These are phyloP conservation scores for Albifimbria verrucaria DNA, from an alignment of 2,329 filamentous ascomycete species.

Conservation along the genomic window DNA sequence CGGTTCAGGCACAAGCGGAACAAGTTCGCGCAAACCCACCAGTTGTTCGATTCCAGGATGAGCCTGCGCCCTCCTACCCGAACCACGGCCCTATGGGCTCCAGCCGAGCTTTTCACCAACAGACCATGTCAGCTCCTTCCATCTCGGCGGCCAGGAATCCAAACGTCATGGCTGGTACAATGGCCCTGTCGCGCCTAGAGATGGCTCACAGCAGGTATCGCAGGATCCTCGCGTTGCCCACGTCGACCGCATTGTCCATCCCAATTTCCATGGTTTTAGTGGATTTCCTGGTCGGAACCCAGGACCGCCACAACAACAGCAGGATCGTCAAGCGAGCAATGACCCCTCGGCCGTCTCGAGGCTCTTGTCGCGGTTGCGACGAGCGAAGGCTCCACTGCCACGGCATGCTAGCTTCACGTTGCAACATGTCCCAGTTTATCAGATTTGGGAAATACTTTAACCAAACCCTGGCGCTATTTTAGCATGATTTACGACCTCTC, in stretches of 20 bases:
- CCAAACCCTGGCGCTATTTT: not conserved
- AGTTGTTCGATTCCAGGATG: constrained; percentile 53
- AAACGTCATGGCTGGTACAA: constrained; percentile 75
- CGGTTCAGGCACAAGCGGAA: constrained; percentile 53
- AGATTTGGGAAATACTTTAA: not conserved
- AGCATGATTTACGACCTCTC: not conserved
- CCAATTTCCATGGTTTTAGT: constrained; percentile 50
- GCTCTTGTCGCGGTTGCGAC: constrained; percentile 43
- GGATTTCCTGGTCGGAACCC: constrained; percentile 43
- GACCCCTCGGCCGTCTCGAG: constrained; percentile 36
- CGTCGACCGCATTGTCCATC: constrained; percentile 56
- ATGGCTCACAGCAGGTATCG: constrained; percentile 23
- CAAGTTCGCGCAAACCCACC: constrained; percentile 43
- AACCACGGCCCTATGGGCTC: constrained; percentile 22
- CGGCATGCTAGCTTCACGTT: constrained; percentile 29
- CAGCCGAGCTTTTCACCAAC: constrained; percentile 43
- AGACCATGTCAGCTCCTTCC: constrained; percentile 58
- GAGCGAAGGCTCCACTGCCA: constrained; percentile 39
- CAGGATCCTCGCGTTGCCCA: constrained; percentile 36
- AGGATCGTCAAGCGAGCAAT: constrained; percentile 23
- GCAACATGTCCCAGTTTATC: not conserved
- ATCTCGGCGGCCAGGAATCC: constrained; percentile 54
- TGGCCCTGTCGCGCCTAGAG: constrained; percentile 39
- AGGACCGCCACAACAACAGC: constrained; percentile 15
- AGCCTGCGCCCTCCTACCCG: constrained; percentile 35